These are phyloP conservation scores for Globisporangium uncinulatum DNA, from an alignment of 352 stramenopile genomes.

Conservation along the genomic window DNA sequence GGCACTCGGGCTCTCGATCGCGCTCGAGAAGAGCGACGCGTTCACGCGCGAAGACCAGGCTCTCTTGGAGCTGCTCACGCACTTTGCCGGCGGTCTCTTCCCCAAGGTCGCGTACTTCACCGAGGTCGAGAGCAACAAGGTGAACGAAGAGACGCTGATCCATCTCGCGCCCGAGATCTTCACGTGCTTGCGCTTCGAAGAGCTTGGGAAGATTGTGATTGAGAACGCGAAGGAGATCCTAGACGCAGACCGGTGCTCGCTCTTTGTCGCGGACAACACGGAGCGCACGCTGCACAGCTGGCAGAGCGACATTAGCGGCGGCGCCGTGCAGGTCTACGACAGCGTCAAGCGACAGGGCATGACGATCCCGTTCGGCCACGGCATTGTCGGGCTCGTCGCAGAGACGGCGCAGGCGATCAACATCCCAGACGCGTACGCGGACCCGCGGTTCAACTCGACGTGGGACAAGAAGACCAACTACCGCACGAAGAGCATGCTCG, in stretches of 20 bases:
- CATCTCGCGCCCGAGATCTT: slow-evolving; percentile 72
- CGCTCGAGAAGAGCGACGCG: slow-evolving; percentile 49
- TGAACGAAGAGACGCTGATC: slow-evolving; percentile 76
- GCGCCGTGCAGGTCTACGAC: slow-evolving; percentile 48
- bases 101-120: slow-evolving; percentile 75
- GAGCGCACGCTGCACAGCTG: slow-evolving; percentile 59
- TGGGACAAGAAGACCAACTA: slow-evolving; percentile 81
- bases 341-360: slow-evolving; percentile 33
- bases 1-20: slow-evolving; percentile 54
- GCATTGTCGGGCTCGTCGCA: slow-evolving; percentile 66
- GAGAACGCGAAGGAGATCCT: slow-evolving; percentile 70
- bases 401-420: slow-evolving; percentile 63
- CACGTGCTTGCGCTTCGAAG: slow-evolving; percentile 73
- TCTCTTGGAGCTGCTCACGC: slow-evolving; percentile 38
- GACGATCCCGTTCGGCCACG: slow-evolving; percentile 67
- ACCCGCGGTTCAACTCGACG: slow-evolving; percentile 70
- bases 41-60: slow-evolving; percentile 59
- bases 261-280: slow-evolving; percentile 59
- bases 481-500: slow-evolving; percentile 75
- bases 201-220: slow-evolving; percentile 73
- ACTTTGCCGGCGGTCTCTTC: slow-evolving; percentile 59
- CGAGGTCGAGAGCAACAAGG: slow-evolving; percentile 74
- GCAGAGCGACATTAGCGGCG: slow-evolving; percentile 68
- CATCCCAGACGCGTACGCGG: slow-evolving; percentile 67
- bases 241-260: slow-evolving; percentile 65